Conservation (phyloP, 352 stramenopile genomes). For the Lagenidium giganteum region DNA sequence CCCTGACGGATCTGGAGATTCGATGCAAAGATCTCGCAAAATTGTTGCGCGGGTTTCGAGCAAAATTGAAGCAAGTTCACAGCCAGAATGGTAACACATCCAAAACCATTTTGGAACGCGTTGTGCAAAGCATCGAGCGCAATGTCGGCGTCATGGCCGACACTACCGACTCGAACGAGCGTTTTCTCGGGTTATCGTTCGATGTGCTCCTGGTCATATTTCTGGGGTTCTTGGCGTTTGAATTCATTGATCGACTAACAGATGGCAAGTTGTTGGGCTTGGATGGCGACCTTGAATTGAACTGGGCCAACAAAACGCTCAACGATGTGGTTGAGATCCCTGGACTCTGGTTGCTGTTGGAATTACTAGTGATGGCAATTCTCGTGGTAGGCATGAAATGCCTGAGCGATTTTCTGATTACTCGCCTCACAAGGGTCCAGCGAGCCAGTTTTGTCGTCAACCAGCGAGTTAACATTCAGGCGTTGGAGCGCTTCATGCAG, state of each 20-base stretch:
- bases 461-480: constrained; percentile 30
- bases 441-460: constrained; percentile 25
- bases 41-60: constrained; percentile 78
- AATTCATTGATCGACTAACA: constrained; percentile 92
- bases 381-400: constrained; percentile 20
- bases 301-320: constrained; percentile 39
- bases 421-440: constrained; percentile 27
- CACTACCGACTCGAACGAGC: constrained; percentile 45
- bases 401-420: constrained; percentile 23
- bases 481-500: constrained; percentile 41
- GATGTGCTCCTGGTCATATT: constrained; percentile 90
- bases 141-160: constrained; percentile 44
- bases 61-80: constrained; percentile 80
- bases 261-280: constrained; percentile 78
- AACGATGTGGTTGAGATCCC: constrained; percentile 26
- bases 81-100: constrained; percentile 56
- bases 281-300: constrained; percentile 27
- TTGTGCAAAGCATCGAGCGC: constrained; percentile 40
- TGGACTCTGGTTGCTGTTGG: constrained; percentile 35
- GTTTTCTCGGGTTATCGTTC: constrained; percentile 57
- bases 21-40: constrained; percentile 91
- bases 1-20: constrained; percentile 68
- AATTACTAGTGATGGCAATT: constrained; percentile 30
- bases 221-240: constrained; percentile 87
- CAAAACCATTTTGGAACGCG: constrained; percentile 44